Conservation (phyloP, 202 grass and related monocot species). For the Musa balbisiana region DNA sequence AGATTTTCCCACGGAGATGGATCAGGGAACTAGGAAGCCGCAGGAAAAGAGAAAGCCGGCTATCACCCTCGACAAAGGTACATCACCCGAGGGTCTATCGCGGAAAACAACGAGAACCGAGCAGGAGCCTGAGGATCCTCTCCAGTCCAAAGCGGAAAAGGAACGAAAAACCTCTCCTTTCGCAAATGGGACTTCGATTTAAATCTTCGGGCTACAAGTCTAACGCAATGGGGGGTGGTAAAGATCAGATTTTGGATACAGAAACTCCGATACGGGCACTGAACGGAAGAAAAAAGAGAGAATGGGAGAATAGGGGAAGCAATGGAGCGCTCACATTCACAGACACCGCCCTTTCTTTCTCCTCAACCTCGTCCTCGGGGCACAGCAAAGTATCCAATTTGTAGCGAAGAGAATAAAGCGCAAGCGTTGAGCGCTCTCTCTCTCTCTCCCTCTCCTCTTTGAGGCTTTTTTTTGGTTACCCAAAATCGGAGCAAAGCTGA, state of each 20-base stretch:
- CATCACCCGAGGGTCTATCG: background rate
- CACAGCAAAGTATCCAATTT: constrained; percentile 15
- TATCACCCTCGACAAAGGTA: background rate
- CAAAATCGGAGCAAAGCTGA: constrained; percentile 11
- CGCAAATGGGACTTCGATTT: background rate
- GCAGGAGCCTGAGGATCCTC: background rate
- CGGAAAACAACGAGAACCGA: background rate
- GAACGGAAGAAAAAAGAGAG: background rate
- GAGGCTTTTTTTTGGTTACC: constrained; percentile 8
- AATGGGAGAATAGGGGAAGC: background rate
- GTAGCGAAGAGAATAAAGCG: constrained; percentile 21
- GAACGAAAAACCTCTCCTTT: background rate
- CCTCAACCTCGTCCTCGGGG: constrained; percentile 12
- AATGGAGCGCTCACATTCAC: background rate
- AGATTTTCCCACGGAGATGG: background rate
- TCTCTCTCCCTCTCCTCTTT: constrained; percentile 19
- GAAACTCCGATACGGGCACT: background rate
- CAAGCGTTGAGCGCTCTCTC: constrained; percentile 9
- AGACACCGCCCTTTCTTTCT: background rate
- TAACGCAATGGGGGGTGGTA: background rate
- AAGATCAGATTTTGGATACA: background rate
- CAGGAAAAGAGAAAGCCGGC: background rate
- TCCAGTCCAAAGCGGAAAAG: background rate
- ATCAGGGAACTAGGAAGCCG: background rate
- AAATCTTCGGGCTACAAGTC: background rate